Evolutionary conservation across 2,329 filamentous ascomycete species (phyloP), one percentile per base, ranked within the genome.

Genomic region (Cytospora schulzeri): DNA sequence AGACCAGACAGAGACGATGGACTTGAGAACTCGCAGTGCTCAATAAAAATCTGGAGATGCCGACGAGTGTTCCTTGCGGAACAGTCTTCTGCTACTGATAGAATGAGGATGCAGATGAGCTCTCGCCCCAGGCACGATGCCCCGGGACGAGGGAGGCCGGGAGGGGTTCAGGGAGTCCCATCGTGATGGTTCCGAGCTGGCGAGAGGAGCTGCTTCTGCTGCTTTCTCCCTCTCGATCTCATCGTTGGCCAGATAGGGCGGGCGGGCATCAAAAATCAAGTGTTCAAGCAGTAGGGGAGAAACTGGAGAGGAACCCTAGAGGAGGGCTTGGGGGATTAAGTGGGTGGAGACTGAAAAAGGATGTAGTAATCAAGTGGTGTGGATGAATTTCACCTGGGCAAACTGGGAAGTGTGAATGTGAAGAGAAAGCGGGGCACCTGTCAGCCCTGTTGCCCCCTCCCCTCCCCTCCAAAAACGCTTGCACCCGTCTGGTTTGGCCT

Each of bases 341-440:
- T 19, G 38, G 4, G 38, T 41, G 38, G 38, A 11, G 38, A 41
- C 38, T 35, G 33, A 35, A 35, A 38, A 41, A 41, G 38, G 38
- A 41, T 41, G 38, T n/a, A 41, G 19, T 41, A 41, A 41, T 41
- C 17, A 19, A n/a, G 38, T 41, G 38, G 35, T 41, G 38, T 41
- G 38, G 38, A 22, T 48, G 45, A 24, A 22, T 48, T 12, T 48
- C 29, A 9, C 29, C 9, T 31, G n/a, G n/a, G n/a, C 33, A 35
- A 35, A 35, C n/a, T 22, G n/a, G 45, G 45, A 48, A 48, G 45
- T 48, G 45, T 48, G 45, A 48, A 24, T 48, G 45, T 48, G 45
- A 48, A 24, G 22, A 48, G 45, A 48, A n/a, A 48, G 45, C 45
- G 45, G 45, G 45, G 45, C 45, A 48, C 45, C 45, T 48, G 45